Conservation (phyloP, 345 rosid species). For the Leavenworthia alabamica region DNA sequence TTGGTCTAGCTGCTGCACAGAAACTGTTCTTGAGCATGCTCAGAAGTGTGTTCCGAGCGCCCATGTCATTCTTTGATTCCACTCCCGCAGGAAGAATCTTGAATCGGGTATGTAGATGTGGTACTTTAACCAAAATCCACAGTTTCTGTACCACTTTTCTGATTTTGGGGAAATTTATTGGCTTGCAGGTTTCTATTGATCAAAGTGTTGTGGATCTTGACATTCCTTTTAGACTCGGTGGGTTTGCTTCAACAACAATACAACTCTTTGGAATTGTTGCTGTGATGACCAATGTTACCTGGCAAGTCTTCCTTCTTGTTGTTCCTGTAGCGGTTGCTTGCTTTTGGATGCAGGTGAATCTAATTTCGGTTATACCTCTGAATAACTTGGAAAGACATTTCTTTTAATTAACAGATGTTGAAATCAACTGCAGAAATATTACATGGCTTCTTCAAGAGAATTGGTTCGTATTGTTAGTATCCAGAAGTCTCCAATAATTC, state of each 20-base stretch:
- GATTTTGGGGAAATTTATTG: background rate
- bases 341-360: constrained; percentile 73
- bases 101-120: constrained; percentile 66
- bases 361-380: background rate
- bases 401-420: background rate
- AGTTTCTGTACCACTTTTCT: background rate
- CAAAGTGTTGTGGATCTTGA: constrained; percentile 99
- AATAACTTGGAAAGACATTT: background rate
- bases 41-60: constrained; percentile 86
- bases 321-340: constrained; percentile 95
- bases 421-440: constrained; percentile 66
- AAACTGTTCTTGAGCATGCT: constrained; percentile 91
- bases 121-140: background rate
- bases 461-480: constrained; percentile 97
- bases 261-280: constrained; percentile 93
- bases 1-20: constrained; percentile 97
- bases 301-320: constrained; percentile 97
- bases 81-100: constrained; percentile 96
- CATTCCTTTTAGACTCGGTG: constrained; percentile 98
- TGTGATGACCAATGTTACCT: constrained; percentile 91
- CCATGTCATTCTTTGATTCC: constrained; percentile 99
- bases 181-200: constrained; percentile 83
- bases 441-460: constrained; percentile 99
- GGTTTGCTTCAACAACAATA: constrained; percentile 98
- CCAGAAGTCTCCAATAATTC: constrained; percentile 94